Percentiles rank a stretch among this genome's conserved stretches.
These are phyloP conservation scores for Phytophthora pinifolia DNA, from an alignment of 352 stramenopile genomes.

Conservation along the genomic window DNA sequence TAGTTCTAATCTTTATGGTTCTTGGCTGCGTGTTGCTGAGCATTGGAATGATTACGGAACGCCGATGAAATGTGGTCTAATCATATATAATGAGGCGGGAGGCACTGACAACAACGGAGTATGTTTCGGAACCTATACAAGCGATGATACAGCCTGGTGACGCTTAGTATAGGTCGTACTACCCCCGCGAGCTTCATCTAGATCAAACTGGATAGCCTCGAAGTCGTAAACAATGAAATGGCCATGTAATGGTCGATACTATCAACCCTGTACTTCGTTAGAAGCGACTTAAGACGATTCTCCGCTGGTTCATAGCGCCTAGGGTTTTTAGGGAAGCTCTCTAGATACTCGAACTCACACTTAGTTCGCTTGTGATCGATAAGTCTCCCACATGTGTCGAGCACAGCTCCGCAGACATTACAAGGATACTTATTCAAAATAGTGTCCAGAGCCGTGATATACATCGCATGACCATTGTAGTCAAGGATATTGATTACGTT, in stretches of 20 bases:
- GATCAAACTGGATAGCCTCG: background rate
- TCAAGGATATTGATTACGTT: conserved; percentile 8
- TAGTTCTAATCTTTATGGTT: no score
- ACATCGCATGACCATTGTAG: background rate
- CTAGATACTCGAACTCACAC: background rate
- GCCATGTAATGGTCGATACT: conserved; percentile 8
- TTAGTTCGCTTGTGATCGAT: background rate
- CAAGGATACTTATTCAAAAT: background rate
- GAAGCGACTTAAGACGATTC: background rate
- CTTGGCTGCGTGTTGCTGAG: no score
- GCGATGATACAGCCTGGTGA: background rate
- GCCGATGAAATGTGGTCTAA: no score
- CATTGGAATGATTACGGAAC: no score
- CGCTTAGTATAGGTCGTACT: background rate
- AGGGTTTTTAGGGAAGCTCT: background rate
- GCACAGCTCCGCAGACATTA: background rate
- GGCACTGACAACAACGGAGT: no score
- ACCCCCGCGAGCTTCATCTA: background rate
- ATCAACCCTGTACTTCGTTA: conserved; percentile 7
- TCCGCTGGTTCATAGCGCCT: background rate
- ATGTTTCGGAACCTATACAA: no score
- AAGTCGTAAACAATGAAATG: conserved; percentile 25
- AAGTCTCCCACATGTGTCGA: background rate
- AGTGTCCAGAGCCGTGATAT: background rate
- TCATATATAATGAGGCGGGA: no score